Evolutionary conservation across 2,329 filamentous ascomycete genomes (phyloP), one percentile per base, ranked within the genome.

Genomic region (Magnaporthiopsis poae): DNA sequence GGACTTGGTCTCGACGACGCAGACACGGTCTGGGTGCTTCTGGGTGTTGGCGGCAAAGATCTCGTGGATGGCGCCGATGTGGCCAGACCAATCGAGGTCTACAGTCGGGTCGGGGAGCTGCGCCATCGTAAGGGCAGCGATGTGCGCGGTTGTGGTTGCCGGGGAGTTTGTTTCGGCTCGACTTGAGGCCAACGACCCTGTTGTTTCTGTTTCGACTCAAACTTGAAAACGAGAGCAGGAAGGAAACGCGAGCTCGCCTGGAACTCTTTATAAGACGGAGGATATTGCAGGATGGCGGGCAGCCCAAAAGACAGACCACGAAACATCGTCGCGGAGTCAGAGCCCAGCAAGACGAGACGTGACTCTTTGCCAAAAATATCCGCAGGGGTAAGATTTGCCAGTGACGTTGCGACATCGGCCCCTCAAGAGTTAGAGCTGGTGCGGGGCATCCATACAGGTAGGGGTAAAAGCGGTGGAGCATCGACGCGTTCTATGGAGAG

Each of bases 1-100:
- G 36, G 75, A 75, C 70, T 75, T 75, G 65, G 83, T 85, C 72
- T 85, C 83, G 13, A 76, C 73, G 52, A 85, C 82, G 67, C 83
- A 86, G 1, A 72, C 71, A 46, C 76, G 73, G 60, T 91, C 86
- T 0, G 92, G 92, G 72, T 90, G 82, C 68, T 79, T 82, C 73
- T 83, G 76, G 11, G 91, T 91, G 78, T 90, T 90, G 62, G 78
- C 76, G 66, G 80, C 78, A 72, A 92, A 92, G 69, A 88, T 85
- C 67, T 90, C 85, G 72, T 91, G 88, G 71, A 92, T 91, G 18
- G 88, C 71, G 67, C 63, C 66, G 15, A 67, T 59, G 74, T 86
- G 90, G 73, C 82, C 83, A 61, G 82, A 83, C 88, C 88, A 91
- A 72, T 88, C 79, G 65, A 91, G 84, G 76, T 89, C 86, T 65